Base-by-base conservation (phyloP, 208 protist genomes). In the Trypanosoma platydactyli region DNA sequence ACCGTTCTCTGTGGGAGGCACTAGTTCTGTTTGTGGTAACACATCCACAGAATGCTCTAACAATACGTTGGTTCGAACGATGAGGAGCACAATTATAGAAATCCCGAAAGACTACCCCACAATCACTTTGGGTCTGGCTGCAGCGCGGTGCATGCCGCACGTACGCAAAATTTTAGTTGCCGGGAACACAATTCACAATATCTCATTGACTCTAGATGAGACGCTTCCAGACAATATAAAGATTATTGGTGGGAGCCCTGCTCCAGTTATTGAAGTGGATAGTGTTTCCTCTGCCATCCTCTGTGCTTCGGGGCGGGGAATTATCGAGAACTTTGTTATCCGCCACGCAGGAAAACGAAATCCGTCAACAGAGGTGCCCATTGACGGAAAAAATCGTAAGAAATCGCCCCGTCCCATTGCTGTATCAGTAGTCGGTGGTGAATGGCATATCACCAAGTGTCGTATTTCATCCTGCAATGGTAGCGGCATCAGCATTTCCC, bases 271-370 rank as follows among this genome's bases (percentile, higher is more conserved):
- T 89, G 38, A 94, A 73, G 80, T 89, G 45, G 57, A 61, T 1
- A 77, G 79, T 62, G 68, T 50, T 16, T 53, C 73, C 6, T 88
- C 78, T 52, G 88, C 80, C 18, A 52, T 94, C 40, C 59, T 78
- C 61, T 91, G 77, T 62, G 45, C 62, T 42, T 88, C 83, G 0
- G 88, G 88, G 35, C 75, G 69, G 15, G 88, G 88, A 18, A 79
- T 64, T 29, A 49, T 94, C 16, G 79, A 86, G 61, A 91, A 94
- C 74, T 90, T 94, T 56, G 76, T 89, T 30, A 80, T 94, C 55
- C 84, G 88, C 33, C 83, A 94, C 51, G 59, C 62, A 73, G 25
- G 83, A 76, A 27, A 27, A 51, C 55, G 67, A 38, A 2, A 48
- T 45, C 52, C 66, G 63, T 45, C n/a, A 49, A 22, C 65, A 48